Evolutionary conservation across 1,139 yeast species (phyloP), one percentile per base, ranked within the genome.

Genomic region (Suhomyces guaymorum): DNA sequence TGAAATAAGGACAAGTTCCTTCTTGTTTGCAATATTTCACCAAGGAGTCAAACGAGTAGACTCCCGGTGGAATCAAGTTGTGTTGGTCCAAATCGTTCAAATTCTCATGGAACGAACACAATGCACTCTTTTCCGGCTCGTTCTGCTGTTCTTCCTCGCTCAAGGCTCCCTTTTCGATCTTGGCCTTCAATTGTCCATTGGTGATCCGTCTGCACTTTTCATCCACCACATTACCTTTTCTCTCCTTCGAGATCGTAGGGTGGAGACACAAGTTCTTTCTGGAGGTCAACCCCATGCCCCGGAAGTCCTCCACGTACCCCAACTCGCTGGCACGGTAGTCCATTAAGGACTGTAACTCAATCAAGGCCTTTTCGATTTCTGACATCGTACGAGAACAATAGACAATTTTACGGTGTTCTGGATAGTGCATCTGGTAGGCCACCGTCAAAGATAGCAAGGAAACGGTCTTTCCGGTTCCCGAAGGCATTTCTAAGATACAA

Each of bases 371-470:
- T 63, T 92, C 98, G 56, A 92, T 92, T 66, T 92, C 99, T 7
- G 97, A 87, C 98, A 92, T 92, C 23, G 99, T 92, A 74, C 99
- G 97, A 5, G 98, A 92, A 61, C 99, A 92, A 61, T 92, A 92
- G 5, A 92, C 87, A 48, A 92, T 80, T 66, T 92, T 92, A 28
- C 98, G 69, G 51, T 88, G 96, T 54, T 92, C 97, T 5, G 97
- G 96, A 57, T 89, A 89, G 60, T 80, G 86, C 86, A 87, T 81
- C 56, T 92, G 99, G 59, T 92, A 94, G 7, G 98, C 96, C 32
- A 92, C 88, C 0, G 97, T 88, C 27, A 92, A 63, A 1, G 97
- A 88, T 27, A 92, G 70, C 55, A 92, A 71, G 1, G 97, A 89
- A 4, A 92, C 86, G 25, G 99, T 92, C 58, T 92, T 92, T 27